Conservation (phyloP, 75 land plant genomes). For the Selaginella tamariscina region DNA sequence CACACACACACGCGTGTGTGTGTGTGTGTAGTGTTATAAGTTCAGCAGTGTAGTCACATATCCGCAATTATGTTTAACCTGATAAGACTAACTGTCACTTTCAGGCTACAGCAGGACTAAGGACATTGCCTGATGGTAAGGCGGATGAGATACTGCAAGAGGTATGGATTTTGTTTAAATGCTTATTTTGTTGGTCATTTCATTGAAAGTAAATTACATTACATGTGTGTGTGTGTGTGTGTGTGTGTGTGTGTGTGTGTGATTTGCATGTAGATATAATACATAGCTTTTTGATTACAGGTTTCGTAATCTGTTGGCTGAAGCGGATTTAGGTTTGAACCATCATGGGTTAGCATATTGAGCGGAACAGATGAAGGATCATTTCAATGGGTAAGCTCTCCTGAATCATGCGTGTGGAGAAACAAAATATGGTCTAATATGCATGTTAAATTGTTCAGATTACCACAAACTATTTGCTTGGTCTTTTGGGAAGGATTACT, state of each 20-base stretch:
- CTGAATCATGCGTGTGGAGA: too few relatives aligned
- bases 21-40: too few relatives aligned
- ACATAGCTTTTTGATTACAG: slow-evolving; percentile 21
- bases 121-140: slow-evolving; percentile 53
- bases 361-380: slow-evolving; percentile 96
- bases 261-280: too few relatives aligned
- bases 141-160: slow-evolving; percentile 67
- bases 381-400: slow-evolving; percentile 74
- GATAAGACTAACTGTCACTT: too few relatives aligned
- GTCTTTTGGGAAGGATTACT: slow-evolving; percentile 58
- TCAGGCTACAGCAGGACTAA: slow-evolving; percentile 96
- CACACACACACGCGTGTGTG: too few relatives aligned
- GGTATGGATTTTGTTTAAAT: slow-evolving; percentile 25
- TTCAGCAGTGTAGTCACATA: too few relatives aligned
- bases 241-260: too few relatives aligned
- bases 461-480: slow-evolving; percentile 82
- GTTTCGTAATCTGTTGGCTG: slow-evolving; percentile 50
- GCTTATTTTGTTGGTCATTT: background rate
- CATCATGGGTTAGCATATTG: slow-evolving; percentile 72
- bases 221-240: too few relatives aligned
- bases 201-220: background rate
- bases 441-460: too few relatives aligned
- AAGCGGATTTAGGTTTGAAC: slow-evolving; percentile 54
- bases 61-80: too few relatives aligned
- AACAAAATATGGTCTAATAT: too few relatives aligned